phyloP scores from a whole-genome alignment of 768 basidiomycete genomes.

The Phanerodontia chrysosporium region DNA sequence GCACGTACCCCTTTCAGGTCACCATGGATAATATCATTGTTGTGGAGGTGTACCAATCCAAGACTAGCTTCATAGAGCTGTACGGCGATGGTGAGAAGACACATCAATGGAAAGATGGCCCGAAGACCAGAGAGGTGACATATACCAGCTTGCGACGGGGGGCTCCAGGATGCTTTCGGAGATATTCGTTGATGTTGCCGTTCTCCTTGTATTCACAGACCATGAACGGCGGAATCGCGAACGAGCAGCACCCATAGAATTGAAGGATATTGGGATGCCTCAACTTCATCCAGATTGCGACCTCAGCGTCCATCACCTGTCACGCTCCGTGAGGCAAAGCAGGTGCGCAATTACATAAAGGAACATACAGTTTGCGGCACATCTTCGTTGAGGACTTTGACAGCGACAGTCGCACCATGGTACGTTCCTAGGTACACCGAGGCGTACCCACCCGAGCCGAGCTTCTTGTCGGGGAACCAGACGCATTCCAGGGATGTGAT shows the following conservation, averaged over 20 bases:
- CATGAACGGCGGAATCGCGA: constrained; percentile 9
- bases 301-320: constrained; percentile 9
- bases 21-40: constrained; percentile 19
- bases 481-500: constrained; percentile 9
- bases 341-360: background rate
- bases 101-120: no score
- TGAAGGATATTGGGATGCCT: constrained; percentile 14
- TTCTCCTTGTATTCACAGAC: constrained; percentile 14
- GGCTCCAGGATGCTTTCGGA: constrained; percentile 8
- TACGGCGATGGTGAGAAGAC: no score
- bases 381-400: constrained; percentile 3
- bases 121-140: no score
- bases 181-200: constrained; percentile 10
- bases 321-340: background rate
- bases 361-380: background rate
- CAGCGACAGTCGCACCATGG: constrained; percentile 6
- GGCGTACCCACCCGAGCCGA: constrained; percentile 7
- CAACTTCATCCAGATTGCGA: constrained; percentile 16
- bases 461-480: background rate
- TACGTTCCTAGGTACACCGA: constrained; percentile 7
- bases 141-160: constrained; percentile 12
- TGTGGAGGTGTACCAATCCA: constrained; percentile 21
- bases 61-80: constrained; percentile 18
- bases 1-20: constrained; percentile 21
- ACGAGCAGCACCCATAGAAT: constrained; percentile 12